Evolutionary conservation across 2,329 filamentous ascomycete species (phyloP).

Genomic region (Allantophomopsis lycopodina): DNA sequence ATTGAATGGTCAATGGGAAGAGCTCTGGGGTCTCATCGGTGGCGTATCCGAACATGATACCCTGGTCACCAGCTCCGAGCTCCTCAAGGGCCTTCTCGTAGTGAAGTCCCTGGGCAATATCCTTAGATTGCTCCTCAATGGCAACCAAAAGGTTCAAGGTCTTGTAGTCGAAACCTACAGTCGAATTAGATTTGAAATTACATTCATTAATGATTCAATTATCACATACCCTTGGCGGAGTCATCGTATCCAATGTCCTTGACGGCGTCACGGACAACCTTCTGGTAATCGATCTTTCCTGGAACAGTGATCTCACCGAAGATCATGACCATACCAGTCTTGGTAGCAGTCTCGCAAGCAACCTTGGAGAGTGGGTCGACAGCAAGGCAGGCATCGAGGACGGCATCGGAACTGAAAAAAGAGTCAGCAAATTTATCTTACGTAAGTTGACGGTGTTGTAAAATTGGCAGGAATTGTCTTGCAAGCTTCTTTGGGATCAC

Average conservation of each 20-base stretch:
- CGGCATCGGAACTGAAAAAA: slow-evolving; percentile 56
- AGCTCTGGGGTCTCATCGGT: slow-evolving; percentile 98
- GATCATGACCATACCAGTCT: slow-evolving; percentile 99
- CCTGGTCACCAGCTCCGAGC: slow-evolving; percentile 97
- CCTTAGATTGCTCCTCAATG: slow-evolving; percentile 97
- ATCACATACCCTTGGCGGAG: slow-evolving; percentile 63
- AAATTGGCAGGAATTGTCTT: no score
- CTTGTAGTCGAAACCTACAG: slow-evolving; percentile 87
- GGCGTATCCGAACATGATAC: slow-evolving; percentile 99
- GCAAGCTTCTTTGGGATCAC: no score
- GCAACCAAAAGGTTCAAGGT: slow-evolving; percentile 95
- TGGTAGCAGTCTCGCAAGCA: slow-evolving; percentile 97
- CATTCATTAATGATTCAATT: no score
- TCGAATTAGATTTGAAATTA: no score
- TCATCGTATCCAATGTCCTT: slow-evolving; percentile 98
- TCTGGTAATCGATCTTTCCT: slow-evolving; percentile 93
- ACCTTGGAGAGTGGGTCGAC: slow-evolving; percentile 98
- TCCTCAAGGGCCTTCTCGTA: slow-evolving; percentile 96
- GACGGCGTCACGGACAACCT: slow-evolving; percentile 85
- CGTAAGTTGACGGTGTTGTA: no score
- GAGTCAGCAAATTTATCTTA: no score
- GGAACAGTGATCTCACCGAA: slow-evolving; percentile 98
- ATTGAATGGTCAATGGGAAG: slow-evolving; percentile 83
- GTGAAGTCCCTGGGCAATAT: slow-evolving; percentile 98
- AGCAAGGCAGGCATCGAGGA: slow-evolving; percentile 92